phyloP scores from a whole-genome alignment of 2,329 filamentous ascomycete genomes.

The Chaetomiaceae sp. region DNA sequence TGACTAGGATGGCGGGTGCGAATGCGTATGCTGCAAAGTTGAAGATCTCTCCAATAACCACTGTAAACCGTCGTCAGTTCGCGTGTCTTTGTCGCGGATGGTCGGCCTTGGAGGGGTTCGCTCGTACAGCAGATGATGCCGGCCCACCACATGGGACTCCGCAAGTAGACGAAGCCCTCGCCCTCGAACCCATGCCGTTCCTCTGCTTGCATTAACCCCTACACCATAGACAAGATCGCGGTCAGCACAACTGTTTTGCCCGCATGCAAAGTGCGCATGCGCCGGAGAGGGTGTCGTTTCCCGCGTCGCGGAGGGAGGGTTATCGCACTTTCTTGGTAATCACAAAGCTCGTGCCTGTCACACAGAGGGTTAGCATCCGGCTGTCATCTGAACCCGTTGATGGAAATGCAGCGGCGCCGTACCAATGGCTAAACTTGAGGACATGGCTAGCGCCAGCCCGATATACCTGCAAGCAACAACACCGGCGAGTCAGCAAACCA shows the following conservation, averaged over 20 bases:
- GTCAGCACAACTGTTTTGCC: constrained; percentile 19
- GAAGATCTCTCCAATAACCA: constrained; percentile 88
- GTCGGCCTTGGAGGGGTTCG: not conserved
- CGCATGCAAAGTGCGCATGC: too few relatives aligned
- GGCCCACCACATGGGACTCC: constrained; percentile 95
- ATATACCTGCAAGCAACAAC: constrained; percentile 56
- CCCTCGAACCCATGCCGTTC: constrained; percentile 94
- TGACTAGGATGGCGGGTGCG: constrained; percentile 96
- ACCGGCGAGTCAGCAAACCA: constrained; percentile 29
- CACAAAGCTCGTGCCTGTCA: constrained; percentile 85
- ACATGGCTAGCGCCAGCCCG: constrained; percentile 69
- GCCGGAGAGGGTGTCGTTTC: too few relatives aligned
- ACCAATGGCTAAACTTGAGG: constrained; percentile 73
- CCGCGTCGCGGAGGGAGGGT: not conserved
- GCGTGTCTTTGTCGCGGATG: not conserved
- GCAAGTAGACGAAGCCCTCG: constrained; percentile 90
- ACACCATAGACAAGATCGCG: constrained; percentile 17
- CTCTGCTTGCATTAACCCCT: constrained; percentile 87
- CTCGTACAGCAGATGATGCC: constrained; percentile 80
- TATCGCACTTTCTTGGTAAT: constrained; percentile 90
- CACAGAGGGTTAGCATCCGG: not conserved
- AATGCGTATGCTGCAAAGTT: constrained; percentile 99
- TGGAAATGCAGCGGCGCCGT: constrained; percentile 28
- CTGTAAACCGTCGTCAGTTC: constrained; percentile 40
- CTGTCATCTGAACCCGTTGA: too few relatives aligned